Conservation (phyloP, 2,329 filamentous ascomycete species). For the Phaeosphaeria sp. region DNA sequence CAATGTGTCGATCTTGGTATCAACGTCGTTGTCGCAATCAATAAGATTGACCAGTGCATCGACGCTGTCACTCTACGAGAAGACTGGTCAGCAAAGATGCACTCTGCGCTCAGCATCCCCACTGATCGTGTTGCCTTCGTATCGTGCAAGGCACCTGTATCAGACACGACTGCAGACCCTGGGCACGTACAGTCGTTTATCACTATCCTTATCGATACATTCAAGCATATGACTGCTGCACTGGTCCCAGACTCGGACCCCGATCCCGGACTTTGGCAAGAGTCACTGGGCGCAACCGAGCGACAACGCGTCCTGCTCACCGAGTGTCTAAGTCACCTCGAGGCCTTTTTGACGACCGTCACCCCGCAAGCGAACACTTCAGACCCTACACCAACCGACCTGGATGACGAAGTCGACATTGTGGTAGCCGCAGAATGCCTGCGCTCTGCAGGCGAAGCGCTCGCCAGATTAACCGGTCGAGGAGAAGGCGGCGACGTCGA, state of each 20-base stretch:
- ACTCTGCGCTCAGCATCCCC: constrained; percentile 26
- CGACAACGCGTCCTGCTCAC: constrained; percentile 83
- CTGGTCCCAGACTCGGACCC: constrained; percentile 50
- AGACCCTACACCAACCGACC: constrained; percentile 7
- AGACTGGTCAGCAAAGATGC: constrained; percentile 30
- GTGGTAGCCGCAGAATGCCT: constrained; percentile 91
- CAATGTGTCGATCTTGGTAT: constrained; percentile 58
- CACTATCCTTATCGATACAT: constrained; percentile 69
- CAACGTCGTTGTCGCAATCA: constrained; percentile 65
- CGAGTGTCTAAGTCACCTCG: constrained; percentile 73
- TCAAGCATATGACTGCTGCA: constrained; percentile 71
- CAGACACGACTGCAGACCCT: constrained; percentile 60
- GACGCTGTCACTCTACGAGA: constrained; percentile 6
- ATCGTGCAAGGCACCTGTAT: constrained; percentile 71
- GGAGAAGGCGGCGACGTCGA: constrained; percentile 90
- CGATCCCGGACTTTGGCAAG: constrained; percentile 74
- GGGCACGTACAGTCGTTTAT: constrained; percentile 75
- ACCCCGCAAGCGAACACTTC: constrained; percentile 11
- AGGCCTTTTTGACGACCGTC: constrained; percentile 73
- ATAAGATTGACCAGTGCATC: constrained; percentile 65
- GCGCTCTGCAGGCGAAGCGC: constrained; percentile 56
- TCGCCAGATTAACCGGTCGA: constrained; percentile 83
- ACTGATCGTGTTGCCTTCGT: constrained; percentile 64
- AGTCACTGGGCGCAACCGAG: constrained; percentile 88
- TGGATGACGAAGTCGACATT: constrained; percentile 70